These are phyloP conservation scores for Pinus tabuliformis DNA, from an alignment of 75 land plant genomes.

Conservation along the genomic window DNA sequence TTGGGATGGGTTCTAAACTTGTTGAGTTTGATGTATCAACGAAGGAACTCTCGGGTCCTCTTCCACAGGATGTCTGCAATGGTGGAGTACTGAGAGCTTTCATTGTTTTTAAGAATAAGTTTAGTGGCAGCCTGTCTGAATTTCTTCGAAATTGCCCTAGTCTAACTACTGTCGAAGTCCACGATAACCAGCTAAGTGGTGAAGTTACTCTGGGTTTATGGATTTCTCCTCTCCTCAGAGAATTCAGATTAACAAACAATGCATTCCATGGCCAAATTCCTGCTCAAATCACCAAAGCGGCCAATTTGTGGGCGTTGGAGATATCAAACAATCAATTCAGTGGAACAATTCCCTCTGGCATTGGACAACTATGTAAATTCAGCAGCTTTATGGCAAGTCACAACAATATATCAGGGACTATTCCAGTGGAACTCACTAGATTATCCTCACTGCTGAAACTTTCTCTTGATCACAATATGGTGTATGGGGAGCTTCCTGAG, in stretches of 20 bases:
- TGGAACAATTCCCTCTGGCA: constrained; percentile 29
- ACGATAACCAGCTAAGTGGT: constrained; percentile 25
- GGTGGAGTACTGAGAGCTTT: constrained; percentile 14
- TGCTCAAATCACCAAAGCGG: not conserved
- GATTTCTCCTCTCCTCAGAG: constrained; percentile 16
- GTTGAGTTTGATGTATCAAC: constrained; percentile 28
- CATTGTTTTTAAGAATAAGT: constrained; percentile 35
- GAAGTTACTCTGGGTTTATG: constrained; percentile 27
- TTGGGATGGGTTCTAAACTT: no score
- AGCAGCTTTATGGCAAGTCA: constrained; percentile 4
- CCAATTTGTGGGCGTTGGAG: constrained; percentile 2
- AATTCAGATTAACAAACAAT: constrained; percentile 15
- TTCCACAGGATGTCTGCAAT: constrained; percentile 42
- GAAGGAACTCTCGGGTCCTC: constrained; percentile 35
- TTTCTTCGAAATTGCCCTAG: constrained; percentile 20
- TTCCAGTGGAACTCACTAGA: constrained; percentile 15
- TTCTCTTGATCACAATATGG: constrained; percentile 24
- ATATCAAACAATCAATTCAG: constrained; percentile 21
- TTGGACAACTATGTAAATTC: constrained; percentile 19
- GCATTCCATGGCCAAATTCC: constrained; percentile 13
- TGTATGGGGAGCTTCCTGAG: constrained; percentile 18
- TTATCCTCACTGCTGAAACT: constrained; percentile 11
- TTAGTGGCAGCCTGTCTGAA: constrained; percentile 28
- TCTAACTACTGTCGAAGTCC: constrained; percentile 14
- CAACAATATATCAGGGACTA: constrained; percentile 23